Percentiles rank a stretch among this genome's conserved stretches.
These are phyloP conservation scores for Fistulifera solaris DNA, from an alignment of 108 stramenopile species.

Conservation along the genomic window DNA sequence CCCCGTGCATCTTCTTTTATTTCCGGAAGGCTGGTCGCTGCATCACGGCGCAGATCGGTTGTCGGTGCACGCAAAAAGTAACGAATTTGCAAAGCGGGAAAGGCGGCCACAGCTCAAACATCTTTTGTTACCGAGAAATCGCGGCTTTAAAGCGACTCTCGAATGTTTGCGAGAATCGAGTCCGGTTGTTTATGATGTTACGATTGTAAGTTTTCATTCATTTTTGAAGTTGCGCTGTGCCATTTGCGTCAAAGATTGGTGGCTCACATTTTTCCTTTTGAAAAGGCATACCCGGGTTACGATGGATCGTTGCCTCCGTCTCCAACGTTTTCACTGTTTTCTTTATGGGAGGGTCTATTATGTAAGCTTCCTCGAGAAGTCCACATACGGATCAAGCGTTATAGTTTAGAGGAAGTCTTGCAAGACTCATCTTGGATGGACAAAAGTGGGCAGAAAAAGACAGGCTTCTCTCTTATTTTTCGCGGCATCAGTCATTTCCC, in stretches of 20 bases:
- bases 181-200: constrained; percentile 70
- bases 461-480: constrained; percentile 49
- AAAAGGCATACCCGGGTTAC: constrained; percentile 37
- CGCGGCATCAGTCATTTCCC: constrained; percentile 39
- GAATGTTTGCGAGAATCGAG: constrained; percentile 51
- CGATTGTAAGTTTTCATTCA: constrained; percentile 26
- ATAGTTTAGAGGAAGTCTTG: constrained; percentile 64
- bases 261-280: background rate
- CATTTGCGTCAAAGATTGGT: background rate
- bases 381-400: constrained; percentile 57
- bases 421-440: constrained; percentile 65
- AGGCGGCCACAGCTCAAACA: constrained; percentile 65
- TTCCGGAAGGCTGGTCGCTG: constrained; percentile 53
- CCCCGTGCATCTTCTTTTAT: constrained; percentile 45
- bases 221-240: background rate
- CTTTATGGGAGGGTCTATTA: constrained; percentile 33
- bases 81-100: constrained; percentile 68
- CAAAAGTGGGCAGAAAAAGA: constrained; percentile 78
- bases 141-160: constrained; percentile 64
- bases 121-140: constrained; percentile 59
- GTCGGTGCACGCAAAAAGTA: constrained; percentile 46
- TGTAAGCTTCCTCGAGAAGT: constrained; percentile 34
- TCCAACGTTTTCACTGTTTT: constrained; percentile 13
- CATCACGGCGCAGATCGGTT: constrained; percentile 40
- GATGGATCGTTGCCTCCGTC: constrained; percentile 28